phyloP scores from a whole-genome alignment of 768 basidiomycete genomes.

The Sporobolomyces roseus region DNA sequence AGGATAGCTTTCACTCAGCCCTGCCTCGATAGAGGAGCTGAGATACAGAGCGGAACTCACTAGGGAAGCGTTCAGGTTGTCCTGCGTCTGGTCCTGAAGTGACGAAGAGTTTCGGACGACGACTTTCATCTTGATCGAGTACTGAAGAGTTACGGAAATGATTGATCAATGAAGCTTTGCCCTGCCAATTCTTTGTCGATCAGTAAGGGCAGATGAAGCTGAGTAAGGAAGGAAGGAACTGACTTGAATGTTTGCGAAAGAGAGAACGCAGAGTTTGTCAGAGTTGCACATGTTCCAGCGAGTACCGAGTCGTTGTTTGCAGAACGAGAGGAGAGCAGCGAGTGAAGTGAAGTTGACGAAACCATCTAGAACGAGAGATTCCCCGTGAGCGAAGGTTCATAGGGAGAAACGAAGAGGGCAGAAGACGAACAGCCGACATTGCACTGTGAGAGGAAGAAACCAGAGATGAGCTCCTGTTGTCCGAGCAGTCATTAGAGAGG shows the following conservation, averaged over 20 bases:
- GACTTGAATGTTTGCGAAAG: constrained; percentile 86
- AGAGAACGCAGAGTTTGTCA: constrained; percentile 81
- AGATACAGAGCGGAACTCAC: neutral
- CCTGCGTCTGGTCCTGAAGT: constrained; percentile 70
- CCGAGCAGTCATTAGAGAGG: neutral
- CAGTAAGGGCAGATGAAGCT: neutral
- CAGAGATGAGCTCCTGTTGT: neutral
- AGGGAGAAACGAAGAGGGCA: too few relatives aligned
- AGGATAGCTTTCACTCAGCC: too few relatives aligned
- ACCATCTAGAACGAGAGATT: constrained; percentile 52
- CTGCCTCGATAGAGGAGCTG: too few relatives aligned
- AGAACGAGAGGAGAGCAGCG: constrained; percentile 70
- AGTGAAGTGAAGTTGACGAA: constrained; percentile 82
- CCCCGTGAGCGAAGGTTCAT: too few relatives aligned
- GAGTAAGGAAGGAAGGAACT: constrained; percentile 47
- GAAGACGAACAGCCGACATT: constrained; percentile 48
- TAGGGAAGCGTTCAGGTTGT: constrained; percentile 56
- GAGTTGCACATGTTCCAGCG: constrained; percentile 93
- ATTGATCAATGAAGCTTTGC: constrained; percentile 82
- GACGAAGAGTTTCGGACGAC: constrained; percentile 74
- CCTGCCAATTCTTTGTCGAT: constrained; percentile 52
- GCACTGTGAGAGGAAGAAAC: constrained; percentile 21
- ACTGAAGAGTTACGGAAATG: constrained; percentile 89
- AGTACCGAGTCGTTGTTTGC: constrained; percentile 66
- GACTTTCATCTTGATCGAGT: constrained; percentile 78